Percentiles rank a stretch among this genome's conserved stretches.
Conservation (phyloP, 164 flowering plant genomes). For the Nelumbo lutea region DNA sequence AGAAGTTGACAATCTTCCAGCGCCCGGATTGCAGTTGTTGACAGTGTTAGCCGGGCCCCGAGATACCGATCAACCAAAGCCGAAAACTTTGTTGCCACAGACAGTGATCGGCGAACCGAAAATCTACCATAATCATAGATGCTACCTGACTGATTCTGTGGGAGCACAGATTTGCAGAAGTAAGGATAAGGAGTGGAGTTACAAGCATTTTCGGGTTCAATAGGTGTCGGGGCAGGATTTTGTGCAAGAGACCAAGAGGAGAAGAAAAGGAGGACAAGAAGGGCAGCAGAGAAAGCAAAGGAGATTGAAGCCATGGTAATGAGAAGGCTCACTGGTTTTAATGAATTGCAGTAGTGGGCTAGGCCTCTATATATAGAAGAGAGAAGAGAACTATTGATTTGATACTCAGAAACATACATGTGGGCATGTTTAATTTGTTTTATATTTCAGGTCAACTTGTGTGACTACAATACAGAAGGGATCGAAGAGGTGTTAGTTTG, state of each 20-base stretch:
- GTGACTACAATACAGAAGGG: too few species aligned
- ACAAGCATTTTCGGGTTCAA: not conserved
- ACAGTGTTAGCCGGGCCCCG: conserved; percentile 1
- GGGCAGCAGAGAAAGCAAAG: not conserved
- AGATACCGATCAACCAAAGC: not conserved
- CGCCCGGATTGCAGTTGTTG: conserved; percentile 2
- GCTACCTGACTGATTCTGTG: not conserved
- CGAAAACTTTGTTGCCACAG: not conserved
- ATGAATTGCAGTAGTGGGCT: too few species aligned
- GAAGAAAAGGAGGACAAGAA: not conserved
- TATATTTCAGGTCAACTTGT: too few species aligned
- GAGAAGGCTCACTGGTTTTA: too few species aligned
- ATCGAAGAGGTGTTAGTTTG: too few species aligned
- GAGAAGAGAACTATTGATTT: too few species aligned
- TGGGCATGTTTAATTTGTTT: too few species aligned
- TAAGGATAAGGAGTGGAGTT: too few species aligned
- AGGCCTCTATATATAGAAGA: too few species aligned
- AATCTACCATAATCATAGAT: conserved; percentile 1
- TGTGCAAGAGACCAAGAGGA: not conserved
- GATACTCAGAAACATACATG: too few species aligned
- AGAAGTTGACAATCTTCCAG: conserved; percentile 15
- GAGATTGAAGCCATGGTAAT: not conserved
- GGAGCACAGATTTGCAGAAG: conserved; percentile 5
- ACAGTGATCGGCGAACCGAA: not conserved
- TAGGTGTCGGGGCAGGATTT: not conserved